These are phyloP conservation scores for Jatropha multifida DNA, from an alignment of 441 rosid genomes.

Conservation along the genomic window DNA sequence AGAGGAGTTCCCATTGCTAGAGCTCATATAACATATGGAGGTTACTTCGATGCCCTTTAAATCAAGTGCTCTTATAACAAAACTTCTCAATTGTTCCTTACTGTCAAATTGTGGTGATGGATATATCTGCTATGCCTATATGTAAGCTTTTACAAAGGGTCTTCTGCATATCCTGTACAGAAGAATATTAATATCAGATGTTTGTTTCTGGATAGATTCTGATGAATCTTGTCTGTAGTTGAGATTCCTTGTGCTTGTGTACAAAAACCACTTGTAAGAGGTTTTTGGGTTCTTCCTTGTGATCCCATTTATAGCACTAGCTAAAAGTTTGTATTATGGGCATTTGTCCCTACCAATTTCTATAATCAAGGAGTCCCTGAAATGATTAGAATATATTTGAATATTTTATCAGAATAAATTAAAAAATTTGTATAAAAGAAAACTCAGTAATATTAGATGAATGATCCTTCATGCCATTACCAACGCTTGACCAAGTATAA, in stretches of 20 bases:
- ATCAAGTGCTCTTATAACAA: conserved; percentile 6
- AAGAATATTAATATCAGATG: neutral
- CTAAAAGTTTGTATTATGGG: conserved; percentile 14
- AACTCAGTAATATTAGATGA: neutral
- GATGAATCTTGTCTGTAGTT: conserved; percentile 21
- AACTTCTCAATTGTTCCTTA: neutral
- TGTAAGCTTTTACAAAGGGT: conserved; percentile 8
- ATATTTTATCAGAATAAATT: neutral
- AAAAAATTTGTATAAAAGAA: neutral
- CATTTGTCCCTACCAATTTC: neutral
- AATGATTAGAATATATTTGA: neutral
- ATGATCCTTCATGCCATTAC: neutral
- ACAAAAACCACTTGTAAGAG: neutral
- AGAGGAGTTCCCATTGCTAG: conserved; percentile 67
- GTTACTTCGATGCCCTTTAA: conserved; percentile 63
- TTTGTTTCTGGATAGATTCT: conserved; percentile 18
- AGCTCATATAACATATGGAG: conserved; percentile 78
- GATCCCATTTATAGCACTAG: neutral
- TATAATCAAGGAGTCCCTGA: neutral
- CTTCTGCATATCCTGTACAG: conserved; percentile 16
- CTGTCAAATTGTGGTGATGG: conserved; percentile 5
- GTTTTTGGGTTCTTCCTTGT: neutral
- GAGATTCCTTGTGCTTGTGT: conserved; percentile 12
- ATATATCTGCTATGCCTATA: conserved; percentile 1
- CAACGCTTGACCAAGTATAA: neutral